A percentile compares a stretch with the other conserved stretches of the same genome.
Conservation (phyloP, 768 basidiomycete species). For the Candolleomyces aberdarensis region DNA sequence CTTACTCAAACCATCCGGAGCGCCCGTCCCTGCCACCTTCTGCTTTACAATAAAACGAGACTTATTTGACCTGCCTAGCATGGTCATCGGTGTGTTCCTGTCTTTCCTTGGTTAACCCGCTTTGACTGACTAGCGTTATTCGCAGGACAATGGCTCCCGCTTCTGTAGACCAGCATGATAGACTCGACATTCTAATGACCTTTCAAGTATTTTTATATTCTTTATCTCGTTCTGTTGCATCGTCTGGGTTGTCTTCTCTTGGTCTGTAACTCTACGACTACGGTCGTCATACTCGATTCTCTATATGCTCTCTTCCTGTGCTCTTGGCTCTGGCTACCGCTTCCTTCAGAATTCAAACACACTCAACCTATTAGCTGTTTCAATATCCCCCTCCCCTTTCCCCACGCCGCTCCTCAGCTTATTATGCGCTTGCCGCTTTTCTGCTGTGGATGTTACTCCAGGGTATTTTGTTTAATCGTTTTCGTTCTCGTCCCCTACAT, state of each 20-base stretch:
- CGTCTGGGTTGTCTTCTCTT: slow-evolving; percentile 7
- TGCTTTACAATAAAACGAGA: slow-evolving; percentile 96
- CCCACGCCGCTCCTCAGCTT: not conserved
- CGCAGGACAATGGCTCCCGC: slow-evolving; percentile 83
- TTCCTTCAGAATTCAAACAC: too few species aligned
- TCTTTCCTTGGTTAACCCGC: not conserved
- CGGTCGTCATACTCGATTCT: not conserved
- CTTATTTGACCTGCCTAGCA: slow-evolving; percentile 84
- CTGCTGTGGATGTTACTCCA: not conserved
- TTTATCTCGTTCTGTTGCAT: slow-evolving; percentile 9
- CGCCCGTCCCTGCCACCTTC: slow-evolving; percentile 87
- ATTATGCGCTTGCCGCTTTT: not conserved
- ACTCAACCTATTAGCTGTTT: too few species aligned
- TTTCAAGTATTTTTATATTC: slow-evolving; percentile 14
- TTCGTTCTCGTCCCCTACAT: not conserved
- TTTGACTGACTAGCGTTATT: not conserved
- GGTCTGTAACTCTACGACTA: slow-evolving; percentile 1
- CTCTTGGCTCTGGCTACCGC: not conserved
- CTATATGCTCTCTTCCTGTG: not conserved
- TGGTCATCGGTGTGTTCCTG: slow-evolving; percentile 69
- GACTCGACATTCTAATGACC: slow-evolving; percentile 7
- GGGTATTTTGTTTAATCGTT: not conserved
- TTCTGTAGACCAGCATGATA: slow-evolving; percentile 46
- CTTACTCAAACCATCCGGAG: slow-evolving; percentile 78
- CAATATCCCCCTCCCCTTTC: not conserved